Evolutionary conservation across 441 rosid genomes (phyloP), one percentile per base, ranked within the genome.

Genomic region (Populus trichocarpa): DNA sequence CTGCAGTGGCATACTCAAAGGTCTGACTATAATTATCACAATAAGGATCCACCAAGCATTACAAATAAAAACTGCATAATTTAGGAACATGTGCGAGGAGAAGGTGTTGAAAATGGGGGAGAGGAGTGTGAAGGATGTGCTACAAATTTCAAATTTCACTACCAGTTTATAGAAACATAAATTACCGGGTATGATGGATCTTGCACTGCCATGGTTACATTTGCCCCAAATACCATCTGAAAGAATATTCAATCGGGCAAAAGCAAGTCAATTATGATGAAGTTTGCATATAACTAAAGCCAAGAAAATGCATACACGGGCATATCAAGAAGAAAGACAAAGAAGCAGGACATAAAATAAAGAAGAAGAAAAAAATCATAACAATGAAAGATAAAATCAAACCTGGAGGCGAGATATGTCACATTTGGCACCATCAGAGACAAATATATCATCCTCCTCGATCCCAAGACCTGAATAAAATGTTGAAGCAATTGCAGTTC

Each of bases 401-500:
- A 96, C 99, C 99, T 96, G 98, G 73, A 96, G 99, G 65, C 99
- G 98, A 57, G 98, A 90, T 77, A 94, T 96, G 75, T 94, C 99
- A 81, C 99, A 93, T 83, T 96, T 96, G 78, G 99, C 99, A 85
- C 98, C 99, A 88, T 96, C 98, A 66, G 98, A 96, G 75, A 96
- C 98, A 84, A 96, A 96, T 69, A 96, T 88, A 82, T 96, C 98
- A 74, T 80, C 94, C 30, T 92, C 98, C 77, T 83, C 94, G 72
- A 96, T 90, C 84, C 94, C 98, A 83, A 96, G 96, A 81, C 87
- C 89, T 32, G 83, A 50, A 82, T 94, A 96, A 82, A 85, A 96
- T 71, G 92, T 84, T 65, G 94, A 88, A 22, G 96, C 92, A 84
- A 96, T 85, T 72, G 98, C 96, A 83, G 92, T 79, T 88, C 99